Conservation (phyloP, 768 basidiomycete species). For the Termitomyces eurrhizus region DNA sequence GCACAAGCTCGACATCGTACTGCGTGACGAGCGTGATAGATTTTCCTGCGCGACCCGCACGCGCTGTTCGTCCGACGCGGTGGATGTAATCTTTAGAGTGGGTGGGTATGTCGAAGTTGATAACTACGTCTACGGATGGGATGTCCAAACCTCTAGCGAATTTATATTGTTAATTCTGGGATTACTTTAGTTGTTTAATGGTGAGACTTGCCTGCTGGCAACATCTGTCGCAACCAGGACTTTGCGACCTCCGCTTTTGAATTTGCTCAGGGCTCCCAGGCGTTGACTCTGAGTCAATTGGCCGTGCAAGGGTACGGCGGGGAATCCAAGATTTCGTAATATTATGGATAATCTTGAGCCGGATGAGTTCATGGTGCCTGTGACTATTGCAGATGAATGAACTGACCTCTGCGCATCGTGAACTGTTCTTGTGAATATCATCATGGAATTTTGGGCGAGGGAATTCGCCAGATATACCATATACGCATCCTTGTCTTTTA, state of each 20-base stretch:
- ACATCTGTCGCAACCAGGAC: conserved; percentile 96
- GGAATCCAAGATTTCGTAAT: conserved; percentile 85
- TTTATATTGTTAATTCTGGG: not conserved
- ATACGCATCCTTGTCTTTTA: conserved; percentile 88
- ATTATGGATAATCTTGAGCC: conserved; percentile 74
- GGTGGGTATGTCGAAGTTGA: conserved; percentile 97
- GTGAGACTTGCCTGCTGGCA: conserved; percentile 70
- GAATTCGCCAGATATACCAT: conserved; percentile 87
- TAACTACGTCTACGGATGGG: conserved; percentile 91
- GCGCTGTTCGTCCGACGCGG: conserved; percentile 94
- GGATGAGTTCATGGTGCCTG: not conserved
- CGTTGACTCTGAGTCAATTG: conserved; percentile 93
- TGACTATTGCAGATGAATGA: not conserved
- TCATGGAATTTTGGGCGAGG: conserved; percentile 88
- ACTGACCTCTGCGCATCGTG: conserved; percentile 81
- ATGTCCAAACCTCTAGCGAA: conserved; percentile 83
- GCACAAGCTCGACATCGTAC: conserved; percentile 95
- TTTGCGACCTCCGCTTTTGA: conserved; percentile 89
- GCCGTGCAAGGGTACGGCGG: conserved; percentile 94
- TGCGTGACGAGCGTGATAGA: conserved; percentile 97
- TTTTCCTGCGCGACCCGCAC: conserved; percentile 94
- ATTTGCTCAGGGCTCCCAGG: conserved; percentile 89
- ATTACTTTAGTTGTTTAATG: not conserved
- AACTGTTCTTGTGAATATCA: conserved; percentile 95
- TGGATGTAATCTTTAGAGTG: conserved; percentile 99